Evolutionary conservation across 768 basidiomycete genomes (phyloP).

Genomic region (Boletus coccyginus): DNA sequence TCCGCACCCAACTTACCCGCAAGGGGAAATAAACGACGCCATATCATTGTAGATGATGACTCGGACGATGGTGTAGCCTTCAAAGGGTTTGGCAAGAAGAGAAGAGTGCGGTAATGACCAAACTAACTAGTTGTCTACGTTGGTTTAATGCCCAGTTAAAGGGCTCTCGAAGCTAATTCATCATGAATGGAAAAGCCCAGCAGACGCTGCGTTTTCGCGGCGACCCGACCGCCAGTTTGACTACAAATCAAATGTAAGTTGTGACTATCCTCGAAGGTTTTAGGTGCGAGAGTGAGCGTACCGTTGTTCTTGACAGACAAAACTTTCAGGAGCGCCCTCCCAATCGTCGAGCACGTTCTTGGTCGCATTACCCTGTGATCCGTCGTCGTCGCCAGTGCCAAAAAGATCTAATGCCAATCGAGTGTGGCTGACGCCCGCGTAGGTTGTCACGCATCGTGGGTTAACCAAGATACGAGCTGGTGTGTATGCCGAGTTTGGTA

Average conservation of each 20-base stretch:
- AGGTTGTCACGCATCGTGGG: slow-evolving; percentile 95
- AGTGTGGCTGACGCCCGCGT: slow-evolving; percentile 95
- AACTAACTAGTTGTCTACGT: slow-evolving; percentile 4
- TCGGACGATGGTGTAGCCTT: slow-evolving; percentile 73
- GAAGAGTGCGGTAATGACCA: slow-evolving; percentile 5
- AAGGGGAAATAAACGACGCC: slow-evolving; percentile 24
- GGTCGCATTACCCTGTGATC: slow-evolving; percentile 38
- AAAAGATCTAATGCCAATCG: slow-evolving; percentile 95
- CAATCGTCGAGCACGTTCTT: slow-evolving; percentile 93
- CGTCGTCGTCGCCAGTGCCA: slow-evolving; percentile 69
- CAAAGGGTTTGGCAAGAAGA: slow-evolving; percentile 52
- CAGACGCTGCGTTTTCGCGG: slow-evolving; percentile 83
- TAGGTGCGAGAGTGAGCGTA: slow-evolving; percentile 30
- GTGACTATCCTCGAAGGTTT: neutral
- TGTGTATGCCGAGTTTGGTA: slow-evolving; percentile 85
- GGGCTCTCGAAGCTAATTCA: slow-evolving; percentile 43
- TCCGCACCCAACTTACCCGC: slow-evolving; percentile 3
- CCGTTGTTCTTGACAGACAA: slow-evolving; percentile 97
- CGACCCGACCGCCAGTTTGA: slow-evolving; percentile 85
- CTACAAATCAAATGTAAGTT: slow-evolving; percentile 33
- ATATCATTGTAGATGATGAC: slow-evolving; percentile 57
- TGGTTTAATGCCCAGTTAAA: neutral
- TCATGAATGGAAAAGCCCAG: slow-evolving; percentile 82
- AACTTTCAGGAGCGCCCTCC: slow-evolving; percentile 95
- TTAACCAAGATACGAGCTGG: slow-evolving; percentile 94